Conservation (phyloP, 345 rosid genomes). For the Noccaea caerulescens region DNA sequence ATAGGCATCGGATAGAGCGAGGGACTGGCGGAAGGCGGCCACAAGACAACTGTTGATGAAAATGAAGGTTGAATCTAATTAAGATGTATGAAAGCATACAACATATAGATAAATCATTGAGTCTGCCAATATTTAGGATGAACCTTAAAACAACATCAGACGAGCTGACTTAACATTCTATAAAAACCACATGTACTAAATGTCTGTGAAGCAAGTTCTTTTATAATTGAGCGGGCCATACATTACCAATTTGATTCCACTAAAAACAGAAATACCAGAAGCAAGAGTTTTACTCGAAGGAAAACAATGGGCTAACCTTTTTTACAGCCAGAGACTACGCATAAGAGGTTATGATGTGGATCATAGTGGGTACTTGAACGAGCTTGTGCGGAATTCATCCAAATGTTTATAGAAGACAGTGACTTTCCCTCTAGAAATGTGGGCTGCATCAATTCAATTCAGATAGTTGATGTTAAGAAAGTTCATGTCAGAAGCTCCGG, state of each 20-base stretch:
- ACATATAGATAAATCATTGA: neutral
- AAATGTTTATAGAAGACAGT: constrained; percentile 76
- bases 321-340: constrained; percentile 76
- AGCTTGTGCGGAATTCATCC: constrained; percentile 85
- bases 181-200: neutral
- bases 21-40: constrained; percentile 93
- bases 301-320: constrained; percentile 54
- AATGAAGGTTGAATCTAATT: constrained; percentile 7
- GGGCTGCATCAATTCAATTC: constrained; percentile 56
- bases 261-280: constrained; percentile 15
- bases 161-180: constrained; percentile 18
- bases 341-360: constrained; percentile 88
- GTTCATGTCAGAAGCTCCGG: constrained; percentile 18
- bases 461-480: constrained; percentile 28
- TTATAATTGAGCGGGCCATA: constrained; percentile 1
- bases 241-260: neutral
- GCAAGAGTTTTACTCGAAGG: neutral
- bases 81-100: constrained; percentile 14
- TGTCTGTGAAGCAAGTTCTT: neutral
- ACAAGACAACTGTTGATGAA: constrained; percentile 67
- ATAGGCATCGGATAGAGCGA: constrained; percentile 84
- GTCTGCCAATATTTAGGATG: constrained; percentile 15
- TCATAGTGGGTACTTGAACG: constrained; percentile 89
- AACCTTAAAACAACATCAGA: constrained; percentile 28
- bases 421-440: constrained; percentile 55